These are phyloP conservation scores for Hyphodiscus sp. DNA, from an alignment of 2,329 filamentous ascomycete genomes.

Conservation along the genomic window DNA sequence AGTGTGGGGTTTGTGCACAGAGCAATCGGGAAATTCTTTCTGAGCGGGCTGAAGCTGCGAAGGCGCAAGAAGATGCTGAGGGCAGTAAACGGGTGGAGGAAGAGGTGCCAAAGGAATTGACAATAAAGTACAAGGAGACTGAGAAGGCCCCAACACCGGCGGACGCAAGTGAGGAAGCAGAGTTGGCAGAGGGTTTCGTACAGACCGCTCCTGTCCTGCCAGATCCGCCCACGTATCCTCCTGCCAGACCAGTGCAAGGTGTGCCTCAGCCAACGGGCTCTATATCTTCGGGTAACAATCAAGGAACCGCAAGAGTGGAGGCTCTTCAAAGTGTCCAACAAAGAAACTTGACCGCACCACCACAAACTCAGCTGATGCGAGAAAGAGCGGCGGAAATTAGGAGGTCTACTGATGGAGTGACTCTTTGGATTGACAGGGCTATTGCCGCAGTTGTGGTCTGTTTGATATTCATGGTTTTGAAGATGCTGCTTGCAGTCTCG, in stretches of 20 bases:
- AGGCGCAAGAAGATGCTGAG: constrained; percentile 32
- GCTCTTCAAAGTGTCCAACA: too few species aligned
- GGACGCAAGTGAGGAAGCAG: constrained; percentile 34
- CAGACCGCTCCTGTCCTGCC: constrained; percentile 33
- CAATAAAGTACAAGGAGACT: constrained; percentile 60
- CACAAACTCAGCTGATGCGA: constrained; percentile 16
- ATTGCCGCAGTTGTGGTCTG: constrained; percentile 68
- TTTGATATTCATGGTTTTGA: constrained; percentile 63
- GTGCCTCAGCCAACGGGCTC: constrained; percentile 30
- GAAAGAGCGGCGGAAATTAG: constrained; percentile 17
- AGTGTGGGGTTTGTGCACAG: constrained; percentile 63
- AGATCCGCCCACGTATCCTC: constrained; percentile 16
- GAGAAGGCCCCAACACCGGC: background rate
- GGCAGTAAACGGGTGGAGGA: constrained; percentile 26
- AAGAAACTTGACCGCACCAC: background rate
- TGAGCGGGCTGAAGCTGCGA: constrained; percentile 57
- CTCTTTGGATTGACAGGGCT: constrained; percentile 72
- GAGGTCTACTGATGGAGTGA: constrained; percentile 44
- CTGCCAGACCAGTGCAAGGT: constrained; percentile 27
- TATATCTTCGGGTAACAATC: background rate
- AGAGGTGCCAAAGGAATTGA: constrained; percentile 46
- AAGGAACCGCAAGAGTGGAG: background rate
- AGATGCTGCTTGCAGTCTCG: constrained; percentile 32
- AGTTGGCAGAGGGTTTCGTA: constrained; percentile 53
- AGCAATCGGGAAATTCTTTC: constrained; percentile 67